Base-by-base conservation (phyloP, 106 monocot species). In the Cymbidium sinense region DNA sequence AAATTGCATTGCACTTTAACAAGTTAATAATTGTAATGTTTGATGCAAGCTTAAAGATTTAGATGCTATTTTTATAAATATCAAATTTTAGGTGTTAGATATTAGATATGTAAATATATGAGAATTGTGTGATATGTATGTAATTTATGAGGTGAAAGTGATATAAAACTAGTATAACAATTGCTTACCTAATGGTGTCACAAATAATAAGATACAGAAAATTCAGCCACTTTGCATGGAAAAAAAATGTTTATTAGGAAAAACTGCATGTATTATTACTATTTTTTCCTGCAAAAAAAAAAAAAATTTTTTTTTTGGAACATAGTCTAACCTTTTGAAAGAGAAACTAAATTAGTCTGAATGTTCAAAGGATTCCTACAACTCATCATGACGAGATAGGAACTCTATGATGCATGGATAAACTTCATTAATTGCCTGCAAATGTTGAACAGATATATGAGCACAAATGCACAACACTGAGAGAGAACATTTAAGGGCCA, bases 371-470 rank as follows among this genome's bases (percentile, higher is more conserved):
- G 77, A 74, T 1, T 54, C 25, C 31, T 43, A 50, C 75, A 77
- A 15, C 34, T 71, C 34, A 78, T 91, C 91, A 72, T 91, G 86
- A 10, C 65, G 13, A 39, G 61, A 69, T 27, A 94, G 89, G 74
- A 94, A 94, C 43, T 91, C 86, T 55, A 91, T 55, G 73, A 94
- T 81, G 78, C 87, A 86, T 6, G 94, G 94, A 75, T 91, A 94
- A 3, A 89, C 89, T 78, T 94, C 91, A 35, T 84, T 79, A 30
- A 77, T 41, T 23, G 91, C 89, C 89, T 91, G 88, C 81, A 89
- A 28, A 74, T 27, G 27, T 27, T 19, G 21, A 74, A 74, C 74
- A 44, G 34, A 71, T 13, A 15, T 6, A 30, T n/a, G n/a, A 30
- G 33, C 67, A 34, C 30, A 67, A 1, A 28, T 33, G 31, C 1